Conservation (phyloP, 768 basidiomycete genomes). For the Tricholoma bakamatsutake region DNA sequence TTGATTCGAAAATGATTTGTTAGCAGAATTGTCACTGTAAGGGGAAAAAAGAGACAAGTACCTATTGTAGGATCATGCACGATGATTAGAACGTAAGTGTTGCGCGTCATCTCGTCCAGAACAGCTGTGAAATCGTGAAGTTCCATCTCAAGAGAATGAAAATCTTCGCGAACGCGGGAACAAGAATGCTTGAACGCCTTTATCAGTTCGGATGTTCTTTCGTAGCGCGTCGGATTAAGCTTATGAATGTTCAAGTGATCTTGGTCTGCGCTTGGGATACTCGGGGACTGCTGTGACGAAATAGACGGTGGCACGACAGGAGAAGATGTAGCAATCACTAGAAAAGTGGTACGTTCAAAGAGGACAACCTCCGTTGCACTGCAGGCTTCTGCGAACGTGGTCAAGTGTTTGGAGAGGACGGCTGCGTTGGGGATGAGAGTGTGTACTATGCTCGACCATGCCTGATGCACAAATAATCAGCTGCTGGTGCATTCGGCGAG, state of each 20-base stretch:
- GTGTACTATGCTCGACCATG: slow-evolving; percentile 97
- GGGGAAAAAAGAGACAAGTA: slow-evolving; percentile 21
- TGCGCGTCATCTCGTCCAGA: slow-evolving; percentile 87
- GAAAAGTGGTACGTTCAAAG: slow-evolving; percentile 96
- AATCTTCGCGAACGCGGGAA: slow-evolving; percentile 78
- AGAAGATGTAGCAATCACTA: slow-evolving; percentile 87
- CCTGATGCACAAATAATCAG: slow-evolving; percentile 40
- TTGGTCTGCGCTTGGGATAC: slow-evolving; percentile 14
- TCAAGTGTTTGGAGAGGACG: slow-evolving; percentile 83
- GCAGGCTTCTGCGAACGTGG: slow-evolving; percentile 81
- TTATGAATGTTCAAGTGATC: slow-evolving; percentile 32
- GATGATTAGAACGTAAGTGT: slow-evolving; percentile 89
- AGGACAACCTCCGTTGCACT: slow-evolving; percentile 91
- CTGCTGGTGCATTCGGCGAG: not conserved
- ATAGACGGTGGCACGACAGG: slow-evolving; percentile 28
- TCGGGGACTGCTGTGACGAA: slow-evolving; percentile 10
- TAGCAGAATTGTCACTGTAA: not conserved
- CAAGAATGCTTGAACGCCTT: slow-evolving; percentile 95
- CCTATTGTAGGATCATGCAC: slow-evolving; percentile 87
- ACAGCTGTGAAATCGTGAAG: slow-evolving; percentile 82
- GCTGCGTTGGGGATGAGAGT: slow-evolving; percentile 92
- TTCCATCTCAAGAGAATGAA: slow-evolving; percentile 83
- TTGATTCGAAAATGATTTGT: not conserved
- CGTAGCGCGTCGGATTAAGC: slow-evolving; percentile 69
- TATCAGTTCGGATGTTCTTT: slow-evolving; percentile 87